These are phyloP conservation scores for Saccharomyces hybrid DNA, from an alignment of 1,139 yeast species.

Conservation along the genomic window DNA sequence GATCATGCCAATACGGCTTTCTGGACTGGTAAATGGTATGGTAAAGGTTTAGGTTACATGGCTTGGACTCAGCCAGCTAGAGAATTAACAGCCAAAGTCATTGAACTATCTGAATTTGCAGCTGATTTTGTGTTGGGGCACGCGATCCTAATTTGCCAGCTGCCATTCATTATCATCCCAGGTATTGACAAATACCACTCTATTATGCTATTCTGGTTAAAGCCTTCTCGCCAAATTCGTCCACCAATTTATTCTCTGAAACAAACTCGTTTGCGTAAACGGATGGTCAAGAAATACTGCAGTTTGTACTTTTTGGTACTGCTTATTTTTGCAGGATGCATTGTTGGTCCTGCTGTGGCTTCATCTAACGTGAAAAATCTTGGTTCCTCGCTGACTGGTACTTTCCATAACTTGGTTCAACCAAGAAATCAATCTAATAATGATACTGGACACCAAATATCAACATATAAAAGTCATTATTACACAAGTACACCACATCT, in stretches of 20 bases:
- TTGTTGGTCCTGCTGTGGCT: constrained; percentile 90
- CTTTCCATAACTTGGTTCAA: constrained; percentile 72
- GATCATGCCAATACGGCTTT: constrained; percentile 95
- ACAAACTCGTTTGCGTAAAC: constrained; percentile 94
- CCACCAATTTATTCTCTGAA: constrained; percentile 97
- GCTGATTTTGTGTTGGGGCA: constrained; percentile 96
- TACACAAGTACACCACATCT: constrained; percentile 49
- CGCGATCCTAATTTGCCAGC: constrained; percentile 74
- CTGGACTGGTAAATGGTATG: constrained; percentile 99
- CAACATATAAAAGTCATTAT: constrained; percentile 46
- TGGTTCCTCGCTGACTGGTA: constrained; percentile 39
- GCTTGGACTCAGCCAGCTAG: constrained; percentile 95
- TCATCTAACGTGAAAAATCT: constrained; percentile 37
- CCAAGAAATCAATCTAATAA: constrained; percentile 76
- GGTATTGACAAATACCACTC: constrained; percentile 96
- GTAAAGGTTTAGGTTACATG: constrained; percentile 88
- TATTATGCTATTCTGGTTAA: constrained; percentile 96
- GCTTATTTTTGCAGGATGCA: constrained; percentile 61
- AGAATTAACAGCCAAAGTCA: constrained; percentile 89
- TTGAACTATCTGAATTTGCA: constrained; percentile 92
- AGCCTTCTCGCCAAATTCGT: constrained; percentile 95
- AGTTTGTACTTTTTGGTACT: constrained; percentile 68
- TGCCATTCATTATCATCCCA: constrained; percentile 82
- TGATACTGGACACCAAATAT: constrained; percentile 64
- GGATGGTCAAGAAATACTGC: constrained; percentile 96